Conservation (phyloP, 441 rosid species). For the Gossypium schwendimanii region DNA sequence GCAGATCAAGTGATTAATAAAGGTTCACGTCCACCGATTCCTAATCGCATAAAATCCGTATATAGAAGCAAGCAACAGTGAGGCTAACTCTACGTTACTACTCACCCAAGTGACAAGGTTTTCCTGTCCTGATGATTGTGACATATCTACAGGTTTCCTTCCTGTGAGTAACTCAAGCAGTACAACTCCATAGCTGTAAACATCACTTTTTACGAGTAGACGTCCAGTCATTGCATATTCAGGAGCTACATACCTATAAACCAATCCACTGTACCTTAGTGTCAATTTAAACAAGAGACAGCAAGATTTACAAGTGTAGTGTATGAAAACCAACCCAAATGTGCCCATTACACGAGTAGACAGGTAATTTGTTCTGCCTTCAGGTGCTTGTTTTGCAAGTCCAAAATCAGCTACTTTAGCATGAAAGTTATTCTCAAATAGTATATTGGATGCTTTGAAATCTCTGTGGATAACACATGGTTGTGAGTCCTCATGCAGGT, state of each 20-base stretch:
- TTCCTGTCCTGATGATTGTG: slow-evolving; percentile 93
- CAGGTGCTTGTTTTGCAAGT: slow-evolving; percentile 93
- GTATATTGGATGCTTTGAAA: slow-evolving; percentile 89
- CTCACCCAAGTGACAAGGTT: slow-evolving; percentile 93
- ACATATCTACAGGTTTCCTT: slow-evolving; percentile 91
- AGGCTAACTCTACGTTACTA: slow-evolving; percentile 7
- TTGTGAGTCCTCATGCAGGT: slow-evolving; percentile 93
- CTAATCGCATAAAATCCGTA: not conserved
- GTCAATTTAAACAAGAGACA: slow-evolving; percentile 6
- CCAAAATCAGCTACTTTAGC: slow-evolving; percentile 98
- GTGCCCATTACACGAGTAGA: slow-evolving; percentile 98
- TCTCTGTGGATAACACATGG: slow-evolving; percentile 95
- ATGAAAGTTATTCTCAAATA: slow-evolving; percentile 81
- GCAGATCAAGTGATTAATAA: not conserved
- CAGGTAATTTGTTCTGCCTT: slow-evolving; percentile 82
- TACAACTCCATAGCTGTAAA: slow-evolving; percentile 92
- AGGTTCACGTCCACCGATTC: not conserved
- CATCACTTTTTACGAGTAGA: slow-evolving; percentile 86
- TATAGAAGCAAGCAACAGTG: not conserved
- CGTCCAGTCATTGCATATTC: slow-evolving; percentile 99
- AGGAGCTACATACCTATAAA: slow-evolving; percentile 84
- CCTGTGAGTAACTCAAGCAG: slow-evolving; percentile 88
- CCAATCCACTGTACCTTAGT: slow-evolving; percentile 11
- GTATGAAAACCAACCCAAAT: slow-evolving; percentile 63
- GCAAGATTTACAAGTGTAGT: not conserved